These are phyloP conservation scores for Monosporascus sp. DNA, from an alignment of 2,329 filamentous ascomycete species.

Conservation along the genomic window DNA sequence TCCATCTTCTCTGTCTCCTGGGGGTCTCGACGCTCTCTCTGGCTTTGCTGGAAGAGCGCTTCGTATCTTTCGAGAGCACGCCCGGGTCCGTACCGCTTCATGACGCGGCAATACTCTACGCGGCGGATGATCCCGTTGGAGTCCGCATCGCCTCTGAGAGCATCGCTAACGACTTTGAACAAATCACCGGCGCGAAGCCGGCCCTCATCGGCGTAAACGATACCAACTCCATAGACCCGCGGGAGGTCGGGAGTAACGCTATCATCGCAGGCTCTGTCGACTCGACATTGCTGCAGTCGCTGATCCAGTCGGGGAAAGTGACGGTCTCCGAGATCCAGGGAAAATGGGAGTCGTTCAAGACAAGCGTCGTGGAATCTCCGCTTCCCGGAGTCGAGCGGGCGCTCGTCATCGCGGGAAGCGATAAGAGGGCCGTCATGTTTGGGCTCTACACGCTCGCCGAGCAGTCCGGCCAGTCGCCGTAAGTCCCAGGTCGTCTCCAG, in stretches of 20 bases:
- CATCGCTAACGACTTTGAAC: slow-evolving; percentile 19
- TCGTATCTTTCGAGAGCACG: slow-evolving; percentile 10
- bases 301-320: slow-evolving; percentile 40
- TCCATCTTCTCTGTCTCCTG: background rate
- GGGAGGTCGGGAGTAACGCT: slow-evolving; percentile 19
- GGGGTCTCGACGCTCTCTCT: background rate
- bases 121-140: slow-evolving; percentile 12
- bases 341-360: slow-evolving; percentile 54
- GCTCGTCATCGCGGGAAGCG: slow-evolving; percentile 51
- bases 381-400: slow-evolving; percentile 37
- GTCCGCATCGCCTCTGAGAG: slow-evolving; percentile 14
- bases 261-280: slow-evolving; percentile 50
- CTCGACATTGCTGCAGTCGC: slow-evolving; percentile 36
- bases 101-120: slow-evolving; percentile 10
- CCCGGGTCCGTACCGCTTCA: slow-evolving; percentile 7
- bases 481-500: slow-evolving; percentile 1
- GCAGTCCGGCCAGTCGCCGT: slow-evolving; percentile 56
- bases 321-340: slow-evolving; percentile 42
- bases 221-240: slow-evolving; percentile 1
- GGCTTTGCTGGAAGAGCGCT: slow-evolving; percentile 10
- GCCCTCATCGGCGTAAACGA: slow-evolving; percentile 5
- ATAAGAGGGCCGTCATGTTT: slow-evolving; percentile 54
- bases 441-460: slow-evolving; percentile 56
- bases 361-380: slow-evolving; percentile 41
- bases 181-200: slow-evolving; percentile 15